Conservation (phyloP, 2,329 filamentous ascomycete species). For the Aspergillus fumigatiaffinis region DNA sequence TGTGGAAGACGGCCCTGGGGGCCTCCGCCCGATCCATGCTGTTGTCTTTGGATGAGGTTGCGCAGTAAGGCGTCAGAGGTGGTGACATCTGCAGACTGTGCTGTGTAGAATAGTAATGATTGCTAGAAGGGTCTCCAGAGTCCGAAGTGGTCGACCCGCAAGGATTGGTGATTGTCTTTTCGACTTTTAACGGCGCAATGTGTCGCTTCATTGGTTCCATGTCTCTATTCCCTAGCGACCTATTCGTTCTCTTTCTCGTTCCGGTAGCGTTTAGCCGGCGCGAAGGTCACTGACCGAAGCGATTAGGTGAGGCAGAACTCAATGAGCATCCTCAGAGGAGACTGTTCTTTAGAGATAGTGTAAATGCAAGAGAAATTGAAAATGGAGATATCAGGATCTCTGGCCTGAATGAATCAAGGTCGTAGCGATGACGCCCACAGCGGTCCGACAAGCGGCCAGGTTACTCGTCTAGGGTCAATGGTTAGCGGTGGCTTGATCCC, state of each 20-base stretch:
- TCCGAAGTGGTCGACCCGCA: background rate
- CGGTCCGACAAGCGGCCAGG: background rate
- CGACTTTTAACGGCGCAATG: conserved; percentile 37
- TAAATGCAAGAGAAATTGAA: background rate
- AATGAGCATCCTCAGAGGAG: conserved; percentile 26
- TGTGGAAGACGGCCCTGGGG: conserved; percentile 72
- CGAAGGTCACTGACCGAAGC: conserved; percentile 28
- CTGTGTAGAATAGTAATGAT: conserved; percentile 23
- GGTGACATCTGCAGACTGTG: conserved; percentile 63
- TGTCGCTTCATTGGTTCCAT: conserved; percentile 35
- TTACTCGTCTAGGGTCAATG: background rate
- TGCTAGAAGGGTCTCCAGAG: conserved; percentile 11
- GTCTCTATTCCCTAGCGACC: conserved; percentile 12
- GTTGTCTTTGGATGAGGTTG: conserved; percentile 54
- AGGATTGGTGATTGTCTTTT: conserved; percentile 28
- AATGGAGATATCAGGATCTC: background rate
- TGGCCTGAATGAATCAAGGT: background rate
- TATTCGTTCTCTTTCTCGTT: background rate
- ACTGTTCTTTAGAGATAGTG: background rate
- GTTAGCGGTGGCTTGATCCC: conserved; percentile 8
- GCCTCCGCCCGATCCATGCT: conserved; percentile 43
- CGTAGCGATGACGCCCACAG: background rate
- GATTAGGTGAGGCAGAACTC: conserved; percentile 23
- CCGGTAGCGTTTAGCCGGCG: conserved; percentile 9
- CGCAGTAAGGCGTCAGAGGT: conserved; percentile 62